These are phyloP conservation scores for Centrapalus pauciflorus DNA, from an alignment of 129 eudicot genomes.

Conservation along the genomic window DNA sequence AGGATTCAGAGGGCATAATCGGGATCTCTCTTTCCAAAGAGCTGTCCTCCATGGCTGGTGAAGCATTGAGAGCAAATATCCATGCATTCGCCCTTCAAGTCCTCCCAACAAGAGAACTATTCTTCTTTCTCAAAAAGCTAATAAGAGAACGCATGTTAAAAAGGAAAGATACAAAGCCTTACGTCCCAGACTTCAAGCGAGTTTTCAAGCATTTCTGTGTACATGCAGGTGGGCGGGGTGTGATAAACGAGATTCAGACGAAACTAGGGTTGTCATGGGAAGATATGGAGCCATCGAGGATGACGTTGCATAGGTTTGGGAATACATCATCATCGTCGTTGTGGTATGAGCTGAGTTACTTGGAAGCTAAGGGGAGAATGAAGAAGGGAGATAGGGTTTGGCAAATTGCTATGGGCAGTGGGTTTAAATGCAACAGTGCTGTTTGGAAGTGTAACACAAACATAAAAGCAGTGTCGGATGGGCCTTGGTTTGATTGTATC, in stretches of 20 bases:
- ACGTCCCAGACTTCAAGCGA: slow-evolving; percentile 29
- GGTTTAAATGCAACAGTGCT: slow-evolving; percentile 37
- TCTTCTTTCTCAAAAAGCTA: slow-evolving; percentile 19
- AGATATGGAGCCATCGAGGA: slow-evolving; percentile 36
- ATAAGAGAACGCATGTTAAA: slow-evolving; percentile 9
- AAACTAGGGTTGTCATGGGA: slow-evolving; percentile 22
- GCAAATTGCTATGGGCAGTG: slow-evolving; percentile 31
- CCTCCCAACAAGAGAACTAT: slow-evolving; percentile 25
- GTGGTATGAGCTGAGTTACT: slow-evolving; percentile 37
- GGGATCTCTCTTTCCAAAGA: slow-evolving; percentile 26
- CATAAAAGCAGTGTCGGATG: neutral
- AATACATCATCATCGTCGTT: slow-evolving; percentile 34
- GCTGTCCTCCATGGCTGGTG: slow-evolving; percentile 25
- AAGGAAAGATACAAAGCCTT: slow-evolving; percentile 12
- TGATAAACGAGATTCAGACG: slow-evolving; percentile 31
- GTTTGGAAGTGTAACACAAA: slow-evolving; percentile 27
- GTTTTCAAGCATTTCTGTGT: slow-evolving; percentile 33
- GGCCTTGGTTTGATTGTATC: slow-evolving; percentile 35
- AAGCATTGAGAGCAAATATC: slow-evolving; percentile 29
- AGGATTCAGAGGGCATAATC: slow-evolving; percentile 22
- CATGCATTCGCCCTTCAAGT: slow-evolving; percentile 22
- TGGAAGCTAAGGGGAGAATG: slow-evolving; percentile 35
- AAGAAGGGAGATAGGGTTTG: slow-evolving; percentile 32
- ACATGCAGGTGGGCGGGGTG: slow-evolving; percentile 30
- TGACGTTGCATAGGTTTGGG: slow-evolving; percentile 40